Base-by-base conservation (phyloP, 2,329 filamentous ascomycete species). In the Nemania serpens region DNA sequence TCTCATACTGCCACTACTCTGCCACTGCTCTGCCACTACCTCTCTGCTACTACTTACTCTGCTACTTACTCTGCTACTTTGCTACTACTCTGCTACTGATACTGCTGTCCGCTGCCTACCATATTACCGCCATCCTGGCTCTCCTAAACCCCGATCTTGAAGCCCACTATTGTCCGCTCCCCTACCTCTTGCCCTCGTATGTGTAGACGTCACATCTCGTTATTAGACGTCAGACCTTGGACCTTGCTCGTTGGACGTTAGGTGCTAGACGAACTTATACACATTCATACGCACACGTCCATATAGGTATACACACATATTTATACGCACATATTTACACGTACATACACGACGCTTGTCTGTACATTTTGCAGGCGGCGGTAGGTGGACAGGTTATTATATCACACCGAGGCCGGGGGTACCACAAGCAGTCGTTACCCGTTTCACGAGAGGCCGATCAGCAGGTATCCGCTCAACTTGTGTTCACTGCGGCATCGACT, bases 311-410 rank as follows among this genome's bases (percentile, higher is more conserved):
- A 29, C 25, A 29, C 7, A 29, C n/a, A n/a, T n/a, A n/a, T n/a
- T n/a, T n/a, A n/a, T n/a, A n/a, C n/a, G 7, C 52, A 62, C 50
- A 66, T 47, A 63, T 51, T 65, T 49, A 59, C 47, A 65, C 59
- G 43, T 34, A 37, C 59, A 43, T 41, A 41, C 39, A 33, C 41
- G 37, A 48, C 41, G 22, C 50, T 17, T 39, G 54, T n/a, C n/a
- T n/a, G n/a, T 42, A 20, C 48, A 61, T 29, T n/a, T 15, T 42
- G 43, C 47, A 37, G 36, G 45, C 33, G 36, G 41, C 36, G 12
- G 20, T n/a, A 56, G 34, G 43, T 18, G 34, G 36, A 61, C 47
- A 41, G 52, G 36, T 10, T 39, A 50, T 55, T 54, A 57, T 49
- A 53, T 13, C 36, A 53, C 41, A 42, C 56, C 49, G 42, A 42